Base-by-base conservation (phyloP, 2,329 filamentous ascomycete species). In the Clonostachys rosea region DNA sequence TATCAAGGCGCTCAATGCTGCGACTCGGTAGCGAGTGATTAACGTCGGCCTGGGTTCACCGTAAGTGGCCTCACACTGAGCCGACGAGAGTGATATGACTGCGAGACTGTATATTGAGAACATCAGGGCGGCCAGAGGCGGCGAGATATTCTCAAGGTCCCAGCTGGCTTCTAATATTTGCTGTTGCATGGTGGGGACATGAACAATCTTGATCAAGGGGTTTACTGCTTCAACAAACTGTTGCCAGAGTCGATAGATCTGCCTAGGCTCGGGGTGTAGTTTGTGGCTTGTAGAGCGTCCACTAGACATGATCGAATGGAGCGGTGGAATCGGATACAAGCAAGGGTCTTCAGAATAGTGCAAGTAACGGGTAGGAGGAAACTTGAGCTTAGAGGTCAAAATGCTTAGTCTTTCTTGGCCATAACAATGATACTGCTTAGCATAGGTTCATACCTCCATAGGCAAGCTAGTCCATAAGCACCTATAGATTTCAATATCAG, bases 211-310 rank as follows among this genome's bases (percentile, higher is more conserved):
- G 14, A 54, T 50, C 0, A 67, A 47, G 0, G 62, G 64, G 12
- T 67, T 62, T 30, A 64, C 58, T 0, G 48, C 52, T 37, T 66
- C 64, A 13, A 63, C 54, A 34, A 64, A 66, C 0, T 49, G 47
- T n/a, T 67, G 60, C 64, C 64, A 66, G 7, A 61, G 47, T 5
- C 52, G 55, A 18, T 57, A 59, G 6, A 64, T 60, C 0, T 56
- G 53, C 4, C 54, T 56, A 6, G 64, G 59, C 3, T 66, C 59
- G 1, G 63, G 64, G 7, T 66, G 61, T 1, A 55, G 6, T 1
- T 54, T 41, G 8, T 47, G 35, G 5, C 47, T 2, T 4, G 34
- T 24, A 4, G 41, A 24, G 0, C 49, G 14, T 0, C 9, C 13
- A 3, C 34, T 36, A 7, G 47, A 35, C 2, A 55, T 8, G 5